A percentile compares a stretch with the other conserved stretches of the same genome.
phyloP scores from a whole-genome alignment of 192 early-diverging fungal species.

The Coemansia sp. region DNA sequence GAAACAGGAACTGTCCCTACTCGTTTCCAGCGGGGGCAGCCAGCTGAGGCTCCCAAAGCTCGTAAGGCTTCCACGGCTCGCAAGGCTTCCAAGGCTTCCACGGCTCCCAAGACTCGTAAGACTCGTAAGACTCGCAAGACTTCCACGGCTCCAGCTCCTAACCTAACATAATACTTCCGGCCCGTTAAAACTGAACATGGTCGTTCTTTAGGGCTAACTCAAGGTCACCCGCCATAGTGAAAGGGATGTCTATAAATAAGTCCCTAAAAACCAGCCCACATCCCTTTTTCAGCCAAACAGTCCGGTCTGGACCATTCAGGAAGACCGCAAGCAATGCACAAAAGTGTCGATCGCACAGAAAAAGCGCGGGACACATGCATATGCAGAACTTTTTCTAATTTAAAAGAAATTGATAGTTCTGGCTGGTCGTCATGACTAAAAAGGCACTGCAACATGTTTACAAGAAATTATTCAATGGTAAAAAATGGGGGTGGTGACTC shows the following conservation, averaged over 20 bases:
- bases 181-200: no score
- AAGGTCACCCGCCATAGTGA: no score
- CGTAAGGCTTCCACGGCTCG: no score
- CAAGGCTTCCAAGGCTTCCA: no score
- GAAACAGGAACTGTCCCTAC: no score
- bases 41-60: no score
- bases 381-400: not conserved
- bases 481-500: not conserved
- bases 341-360: slow-evolving; percentile 2
- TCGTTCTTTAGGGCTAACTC: no score
- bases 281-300: not conserved
- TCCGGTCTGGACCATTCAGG: slow-evolving; percentile 5
- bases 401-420: not conserved
- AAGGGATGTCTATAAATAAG: not conserved
- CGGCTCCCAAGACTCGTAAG: no score
- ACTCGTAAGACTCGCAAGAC: no score
- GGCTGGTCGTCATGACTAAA: not conserved
- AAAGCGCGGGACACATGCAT: slow-evolving; percentile 9
- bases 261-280: not conserved
- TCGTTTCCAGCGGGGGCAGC: no score
- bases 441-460: not conserved
- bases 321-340: not conserved
- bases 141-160: no score
- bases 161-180: no score
- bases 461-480: not conserved